Conservation (phyloP, 768 basidiomycete genomes). For the Hericium erinaceus region DNA sequence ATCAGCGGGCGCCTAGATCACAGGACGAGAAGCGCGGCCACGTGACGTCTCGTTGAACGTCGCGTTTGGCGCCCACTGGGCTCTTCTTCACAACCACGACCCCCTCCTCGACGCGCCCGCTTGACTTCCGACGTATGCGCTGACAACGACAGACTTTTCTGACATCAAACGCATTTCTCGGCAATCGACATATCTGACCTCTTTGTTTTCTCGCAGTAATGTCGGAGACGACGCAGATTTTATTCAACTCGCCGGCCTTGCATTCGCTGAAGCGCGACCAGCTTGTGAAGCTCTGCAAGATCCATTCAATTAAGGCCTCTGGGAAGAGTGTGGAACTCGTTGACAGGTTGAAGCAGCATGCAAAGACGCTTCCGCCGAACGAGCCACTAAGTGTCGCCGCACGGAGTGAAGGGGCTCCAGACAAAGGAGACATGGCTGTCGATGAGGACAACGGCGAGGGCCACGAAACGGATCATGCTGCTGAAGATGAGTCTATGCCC, state of each 20-base stretch:
- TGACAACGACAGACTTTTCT: neutral
- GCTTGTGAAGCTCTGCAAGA: constrained; percentile 78
- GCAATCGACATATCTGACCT: neutral
- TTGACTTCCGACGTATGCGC: neutral
- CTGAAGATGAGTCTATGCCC: constrained; percentile 9
- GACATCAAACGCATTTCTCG: neutral
- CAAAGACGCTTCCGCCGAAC: constrained; percentile 47
- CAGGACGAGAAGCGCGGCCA: neutral
- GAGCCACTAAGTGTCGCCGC: constrained; percentile 41
- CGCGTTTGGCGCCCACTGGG: neutral
- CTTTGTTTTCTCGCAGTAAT: constrained; percentile 22
- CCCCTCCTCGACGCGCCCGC: neutral
- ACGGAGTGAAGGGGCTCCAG: constrained; percentile 30
- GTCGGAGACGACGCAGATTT: constrained; percentile 68
- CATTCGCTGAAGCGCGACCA: constrained; percentile 80
- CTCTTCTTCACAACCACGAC: neutral
- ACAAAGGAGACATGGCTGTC: constrained; percentile 15
- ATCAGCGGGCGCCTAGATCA: neutral
- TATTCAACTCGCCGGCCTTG: constrained; percentile 79
- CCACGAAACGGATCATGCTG: neutral
- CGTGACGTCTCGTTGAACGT: constrained; percentile 1
- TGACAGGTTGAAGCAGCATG: constrained; percentile 57
- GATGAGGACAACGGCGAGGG: constrained; percentile 16
- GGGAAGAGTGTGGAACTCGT: constrained; percentile 77
- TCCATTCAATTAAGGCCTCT: constrained; percentile 67